A percentile compares a stretch with the other conserved stretches of the same genome.
Conservation (phyloP, 202 grass and related monocot species). For the Dendrocalamus latiflorus region DNA sequence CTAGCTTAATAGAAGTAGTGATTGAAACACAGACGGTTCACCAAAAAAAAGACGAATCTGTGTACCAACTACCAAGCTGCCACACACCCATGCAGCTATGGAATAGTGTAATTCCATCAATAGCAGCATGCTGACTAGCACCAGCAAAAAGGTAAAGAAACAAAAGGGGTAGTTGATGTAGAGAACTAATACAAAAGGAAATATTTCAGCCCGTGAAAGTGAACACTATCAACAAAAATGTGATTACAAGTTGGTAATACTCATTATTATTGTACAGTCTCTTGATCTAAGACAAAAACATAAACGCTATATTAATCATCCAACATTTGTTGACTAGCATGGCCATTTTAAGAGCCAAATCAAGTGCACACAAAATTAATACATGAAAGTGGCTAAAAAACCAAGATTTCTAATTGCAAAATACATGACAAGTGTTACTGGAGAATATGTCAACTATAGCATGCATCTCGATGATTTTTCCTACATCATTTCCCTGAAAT, state of each 20-base stretch:
- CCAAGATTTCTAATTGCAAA: not conserved
- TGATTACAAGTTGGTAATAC: not conserved
- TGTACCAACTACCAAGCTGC: not conserved
- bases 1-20: not conserved
- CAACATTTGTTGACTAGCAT: conserved; percentile 2
- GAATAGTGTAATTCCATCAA: not conserved
- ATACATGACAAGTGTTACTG: not conserved
- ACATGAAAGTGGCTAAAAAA: not conserved
- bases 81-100: not conserved
- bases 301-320: not conserved
- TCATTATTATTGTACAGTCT: not conserved
- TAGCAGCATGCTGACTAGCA: not conserved
- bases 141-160: not conserved
- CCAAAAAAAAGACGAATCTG: not conserved
- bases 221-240: not conserved
- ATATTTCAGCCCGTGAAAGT: not conserved
- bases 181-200: not conserved
- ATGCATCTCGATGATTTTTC: not conserved
- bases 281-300: not conserved
- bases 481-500: not conserved
- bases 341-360: not conserved
- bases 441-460: not conserved
- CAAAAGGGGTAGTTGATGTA: not conserved
- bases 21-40: not conserved
- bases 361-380: not conserved